Base-by-base conservation (phyloP, 306 rosid genomes). In the Arachis stenosperma region DNA sequence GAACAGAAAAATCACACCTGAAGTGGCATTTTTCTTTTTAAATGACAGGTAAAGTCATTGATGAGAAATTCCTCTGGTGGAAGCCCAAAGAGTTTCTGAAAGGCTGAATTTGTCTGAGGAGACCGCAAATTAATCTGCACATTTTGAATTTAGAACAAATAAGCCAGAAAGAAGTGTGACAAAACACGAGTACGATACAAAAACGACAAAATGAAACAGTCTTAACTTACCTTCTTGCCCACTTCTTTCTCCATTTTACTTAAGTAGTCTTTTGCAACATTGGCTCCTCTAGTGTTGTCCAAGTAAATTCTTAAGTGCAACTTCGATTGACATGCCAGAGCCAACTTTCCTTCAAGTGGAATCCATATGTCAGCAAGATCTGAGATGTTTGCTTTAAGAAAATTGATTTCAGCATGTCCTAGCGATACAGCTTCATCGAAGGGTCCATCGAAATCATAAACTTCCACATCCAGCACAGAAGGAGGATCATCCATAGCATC, bases 401-500 rank as follows among this genome's bases (percentile, higher is more conserved):
- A 95, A 85, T 88, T 95, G 68, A 92, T 81, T 81, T 95, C 97
- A 65, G 97, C 93, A 74, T 83, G 92, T 66, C 99, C 99, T 75
- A 95, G 87, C 61, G 96, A 87, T 44, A 81, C 82, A 69, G 96
- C 93, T 73, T 88, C 97, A 79, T 95, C 99, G 67, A 91, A 92
- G 77, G 99, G 98, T 58, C 99, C 99, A 79, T 92, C 97, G 73
- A 91, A 95, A 84, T 95, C 98, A 84, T 79, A 95, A 77, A 95
- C 90, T 82, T 90, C 99, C 67, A 87, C 83, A 52, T 86, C 98
- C 86, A 95, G 71, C 76, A 92, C 88, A 30, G 99, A 95, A 81
- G 99, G 99, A 78, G 91, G 97, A 70, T 95, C 98, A 56, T 90
- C 92, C 99, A 95, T 95, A 48, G 99, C 99, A 87, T 91, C 98